phyloP scores from a whole-genome alignment of 306 rosid genomes.

The Ormosia emarginata region DNA sequence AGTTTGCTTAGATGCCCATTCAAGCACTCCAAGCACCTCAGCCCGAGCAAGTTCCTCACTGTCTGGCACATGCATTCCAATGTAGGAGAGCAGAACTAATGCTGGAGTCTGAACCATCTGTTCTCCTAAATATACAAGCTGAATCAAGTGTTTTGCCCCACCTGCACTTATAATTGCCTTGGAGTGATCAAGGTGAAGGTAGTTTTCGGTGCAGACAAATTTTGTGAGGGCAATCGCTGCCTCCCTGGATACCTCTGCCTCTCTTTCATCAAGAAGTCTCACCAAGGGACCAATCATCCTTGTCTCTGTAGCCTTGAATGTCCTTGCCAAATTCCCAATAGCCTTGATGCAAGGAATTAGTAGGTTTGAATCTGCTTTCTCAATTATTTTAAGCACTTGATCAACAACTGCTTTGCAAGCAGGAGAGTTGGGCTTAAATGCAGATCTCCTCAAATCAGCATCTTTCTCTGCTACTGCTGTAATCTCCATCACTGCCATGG shows the following conservation, averaged over 20 bases:
- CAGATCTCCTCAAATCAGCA: constrained; percentile 76
- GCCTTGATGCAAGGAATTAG: constrained; percentile 73
- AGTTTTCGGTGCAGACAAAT: constrained; percentile 69
- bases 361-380: constrained; percentile 67
- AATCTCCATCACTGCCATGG: constrained; percentile 94
- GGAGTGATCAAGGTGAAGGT: constrained; percentile 74
- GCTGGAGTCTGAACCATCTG: constrained; percentile 66
- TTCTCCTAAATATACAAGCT: constrained; percentile 90
- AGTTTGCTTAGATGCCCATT: constrained; percentile 90
- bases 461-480: constrained; percentile 83
- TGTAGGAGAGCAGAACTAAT: constrained; percentile 63
- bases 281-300: constrained; percentile 82
- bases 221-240: constrained; percentile 71
- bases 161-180: constrained; percentile 80
- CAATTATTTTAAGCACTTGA: constrained; percentile 66
- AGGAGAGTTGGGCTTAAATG: constrained; percentile 90
- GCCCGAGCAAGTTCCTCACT: constrained; percentile 80
- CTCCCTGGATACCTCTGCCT: constrained; percentile 59
- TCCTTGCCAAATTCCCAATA: constrained; percentile 82
- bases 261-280: constrained; percentile 78
- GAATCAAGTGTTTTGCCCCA: constrained; percentile 76
- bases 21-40: constrained; percentile 72
- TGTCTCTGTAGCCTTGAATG: constrained; percentile 80
- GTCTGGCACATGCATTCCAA: constrained; percentile 86
- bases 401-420: constrained; percentile 94